Conservation (phyloP, 2,329 filamentous ascomycete genomes). For the Camillea tinctor region DNA sequence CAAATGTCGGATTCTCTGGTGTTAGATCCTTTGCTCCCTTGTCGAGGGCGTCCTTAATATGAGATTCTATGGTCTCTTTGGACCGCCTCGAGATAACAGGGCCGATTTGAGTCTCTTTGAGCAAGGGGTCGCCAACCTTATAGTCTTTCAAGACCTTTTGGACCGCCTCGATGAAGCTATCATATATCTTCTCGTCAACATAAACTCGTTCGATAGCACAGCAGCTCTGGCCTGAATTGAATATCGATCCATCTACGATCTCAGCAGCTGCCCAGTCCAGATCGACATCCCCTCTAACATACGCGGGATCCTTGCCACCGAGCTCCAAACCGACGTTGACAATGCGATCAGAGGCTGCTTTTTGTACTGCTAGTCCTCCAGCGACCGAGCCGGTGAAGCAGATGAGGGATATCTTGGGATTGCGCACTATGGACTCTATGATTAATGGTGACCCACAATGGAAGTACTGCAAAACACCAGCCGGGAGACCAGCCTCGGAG, state of each 20-base stretch:
- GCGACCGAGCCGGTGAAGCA: constrained; percentile 95
- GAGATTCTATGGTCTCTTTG: constrained; percentile 71
- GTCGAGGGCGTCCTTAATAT: constrained; percentile 77
- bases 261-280: constrained; percentile 88
- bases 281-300: constrained; percentile 82
- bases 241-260: constrained; percentile 93
- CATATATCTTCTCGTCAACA: constrained; percentile 81
- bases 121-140: constrained; percentile 82
- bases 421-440: constrained; percentile 75
- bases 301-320: constrained; percentile 92
- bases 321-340: constrained; percentile 87
- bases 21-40: constrained; percentile 85
- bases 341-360: constrained; percentile 78
- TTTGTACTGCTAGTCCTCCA: constrained; percentile 81
- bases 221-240: constrained; percentile 98
- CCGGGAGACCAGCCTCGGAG: constrained; percentile 73
- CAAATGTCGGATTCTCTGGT: constrained; percentile 77
- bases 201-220: constrained; percentile 92
- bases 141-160: constrained; percentile 80
- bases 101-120: constrained; percentile 77
- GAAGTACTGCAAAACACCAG: constrained; percentile 86
- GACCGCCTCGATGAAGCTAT: constrained; percentile 74
- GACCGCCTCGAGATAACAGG: constrained; percentile 83
- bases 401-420: constrained; percentile 74
- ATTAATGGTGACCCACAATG: constrained; percentile 78